Evolutionary conservation across 2,329 filamentous ascomycete species (phyloP).

Genomic region (Stromatinia cepivora): DNA sequence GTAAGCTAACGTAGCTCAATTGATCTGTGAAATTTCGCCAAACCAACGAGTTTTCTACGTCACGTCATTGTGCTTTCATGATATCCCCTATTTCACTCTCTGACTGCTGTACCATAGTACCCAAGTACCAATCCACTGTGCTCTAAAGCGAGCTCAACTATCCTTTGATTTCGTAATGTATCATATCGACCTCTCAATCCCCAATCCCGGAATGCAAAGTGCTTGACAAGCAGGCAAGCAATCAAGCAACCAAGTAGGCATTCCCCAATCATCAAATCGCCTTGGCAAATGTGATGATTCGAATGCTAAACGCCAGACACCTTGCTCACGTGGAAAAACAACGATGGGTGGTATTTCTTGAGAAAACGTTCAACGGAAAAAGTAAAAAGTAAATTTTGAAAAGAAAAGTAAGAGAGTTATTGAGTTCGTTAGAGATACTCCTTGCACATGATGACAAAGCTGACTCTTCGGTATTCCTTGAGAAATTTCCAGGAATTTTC

Average conservation of each 20-base stretch:
- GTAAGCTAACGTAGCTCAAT: neutral
- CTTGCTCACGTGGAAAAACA: slow-evolving; percentile 8
- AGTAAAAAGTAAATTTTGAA: neutral
- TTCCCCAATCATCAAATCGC: neutral
- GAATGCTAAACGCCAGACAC: slow-evolving; percentile 12
- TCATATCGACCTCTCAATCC: neutral
- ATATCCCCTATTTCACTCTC: neutral
- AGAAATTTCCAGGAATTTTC: too few relatives aligned
- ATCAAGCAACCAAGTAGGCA: neutral
- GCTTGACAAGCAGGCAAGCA: slow-evolving; percentile 1
- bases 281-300: neutral
- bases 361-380: too few relatives aligned
- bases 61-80: neutral
- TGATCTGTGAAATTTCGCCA: neutral
- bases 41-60: neutral
- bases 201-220: neutral
- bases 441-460: neutral
- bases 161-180: too few relatives aligned
- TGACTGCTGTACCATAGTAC: neutral
- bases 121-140: neutral
- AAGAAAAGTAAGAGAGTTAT: neutral
- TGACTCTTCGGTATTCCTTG: too few relatives aligned
- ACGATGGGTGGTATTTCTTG: slow-evolving; percentile 18
- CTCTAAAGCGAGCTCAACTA: neutral
- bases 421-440: neutral